Evolutionary conservation across 1,139 yeast species (phyloP).

Genomic region (Hyphopichia buzzinii): DNA sequence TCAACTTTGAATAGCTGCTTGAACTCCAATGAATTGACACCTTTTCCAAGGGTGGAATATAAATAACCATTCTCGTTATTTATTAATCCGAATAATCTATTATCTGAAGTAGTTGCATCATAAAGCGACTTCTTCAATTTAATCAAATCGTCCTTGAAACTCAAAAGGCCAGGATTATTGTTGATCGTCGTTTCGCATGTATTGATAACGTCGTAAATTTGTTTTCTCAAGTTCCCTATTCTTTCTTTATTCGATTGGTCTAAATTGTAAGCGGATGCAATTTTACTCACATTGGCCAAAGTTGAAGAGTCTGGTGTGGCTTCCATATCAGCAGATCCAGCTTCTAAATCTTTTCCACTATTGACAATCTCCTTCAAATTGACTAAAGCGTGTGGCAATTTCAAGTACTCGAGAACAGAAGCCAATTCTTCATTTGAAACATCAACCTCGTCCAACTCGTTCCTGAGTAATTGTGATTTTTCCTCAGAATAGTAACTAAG

Average conservation of each 20-base stretch:
- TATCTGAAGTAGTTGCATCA: slow-evolving; percentile 69
- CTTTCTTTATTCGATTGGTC: slow-evolving; percentile 24
- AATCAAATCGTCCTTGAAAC: slow-evolving; percentile 49
- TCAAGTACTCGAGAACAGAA: slow-evolving; percentile 77
- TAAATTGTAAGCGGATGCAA: slow-evolving; percentile 18
- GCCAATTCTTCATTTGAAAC: slow-evolving; percentile 76
- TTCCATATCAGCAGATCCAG: slow-evolving; percentile 3
- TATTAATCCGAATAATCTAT: slow-evolving; percentile 44
- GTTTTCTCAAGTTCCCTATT: slow-evolving; percentile 31
- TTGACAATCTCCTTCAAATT: slow-evolving; percentile 47
- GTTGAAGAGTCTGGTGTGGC: slow-evolving; percentile 16
- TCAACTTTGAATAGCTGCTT: slow-evolving; percentile 23
- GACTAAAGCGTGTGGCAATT: slow-evolving; percentile 66
- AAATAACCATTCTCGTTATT: slow-evolving; percentile 24
- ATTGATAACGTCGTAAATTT: slow-evolving; percentile 38
- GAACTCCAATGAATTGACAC: slow-evolving; percentile 32
- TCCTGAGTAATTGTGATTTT: slow-evolving; percentile 73
- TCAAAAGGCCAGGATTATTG: slow-evolving; percentile 10
- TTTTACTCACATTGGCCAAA: slow-evolving; percentile 24
- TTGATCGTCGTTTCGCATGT: slow-evolving; percentile 32
- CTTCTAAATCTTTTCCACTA: slow-evolving; percentile 4
- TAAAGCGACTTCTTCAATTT: slow-evolving; percentile 62
- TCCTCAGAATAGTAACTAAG: slow-evolving; percentile 87
- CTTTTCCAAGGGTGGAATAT: slow-evolving; percentile 31
- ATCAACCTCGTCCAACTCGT: slow-evolving; percentile 71